These are phyloP conservation scores for Lepraria neglecta DNA, from an alignment of 495 filamentous ascomycete species.

Conservation along the genomic window DNA sequence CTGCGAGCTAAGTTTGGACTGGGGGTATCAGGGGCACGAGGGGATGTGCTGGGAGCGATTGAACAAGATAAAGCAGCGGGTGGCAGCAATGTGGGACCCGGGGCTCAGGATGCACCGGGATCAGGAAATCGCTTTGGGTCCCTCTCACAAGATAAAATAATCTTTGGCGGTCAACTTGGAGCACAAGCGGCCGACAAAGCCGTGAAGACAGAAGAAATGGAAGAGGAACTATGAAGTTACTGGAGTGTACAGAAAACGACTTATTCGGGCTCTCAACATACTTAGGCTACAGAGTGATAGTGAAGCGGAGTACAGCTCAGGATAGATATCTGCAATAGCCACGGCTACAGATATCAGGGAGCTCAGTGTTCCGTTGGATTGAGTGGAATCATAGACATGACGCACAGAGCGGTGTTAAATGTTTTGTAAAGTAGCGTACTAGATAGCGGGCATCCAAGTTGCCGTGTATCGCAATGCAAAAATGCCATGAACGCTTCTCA, in stretches of 20 bases:
- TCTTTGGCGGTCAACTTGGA: conserved; percentile 14
- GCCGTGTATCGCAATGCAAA: no score
- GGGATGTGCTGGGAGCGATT: conserved; percentile 32
- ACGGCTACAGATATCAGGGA: neutral
- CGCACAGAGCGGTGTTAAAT: neutral
- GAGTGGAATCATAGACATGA: neutral
- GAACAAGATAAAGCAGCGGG: conserved; percentile 15
- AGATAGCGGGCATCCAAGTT: no score
- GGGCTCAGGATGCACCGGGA: conserved; percentile 1
- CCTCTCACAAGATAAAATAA: neutral
- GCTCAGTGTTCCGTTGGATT: neutral
- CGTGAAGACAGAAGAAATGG: conserved; percentile 21
- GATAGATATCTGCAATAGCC: conserved; percentile 1
- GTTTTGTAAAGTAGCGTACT: conserved; percentile 1
- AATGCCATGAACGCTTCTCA: no score
- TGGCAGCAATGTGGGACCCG: conserved; percentile 1
- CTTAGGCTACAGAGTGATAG: neutral
- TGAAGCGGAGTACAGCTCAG: neutral
- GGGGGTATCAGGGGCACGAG: conserved; percentile 38
- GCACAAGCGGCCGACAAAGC: neutral
- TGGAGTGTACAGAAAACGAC: neutral
- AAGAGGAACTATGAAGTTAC: conserved; percentile 22
- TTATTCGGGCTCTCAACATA: neutral
- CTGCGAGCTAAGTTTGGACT: conserved; percentile 44
- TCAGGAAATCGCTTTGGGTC: conserved; percentile 9